Base-by-base conservation (phyloP, 2,329 filamentous ascomycete species). In the Paraphoma sp. region DNA sequence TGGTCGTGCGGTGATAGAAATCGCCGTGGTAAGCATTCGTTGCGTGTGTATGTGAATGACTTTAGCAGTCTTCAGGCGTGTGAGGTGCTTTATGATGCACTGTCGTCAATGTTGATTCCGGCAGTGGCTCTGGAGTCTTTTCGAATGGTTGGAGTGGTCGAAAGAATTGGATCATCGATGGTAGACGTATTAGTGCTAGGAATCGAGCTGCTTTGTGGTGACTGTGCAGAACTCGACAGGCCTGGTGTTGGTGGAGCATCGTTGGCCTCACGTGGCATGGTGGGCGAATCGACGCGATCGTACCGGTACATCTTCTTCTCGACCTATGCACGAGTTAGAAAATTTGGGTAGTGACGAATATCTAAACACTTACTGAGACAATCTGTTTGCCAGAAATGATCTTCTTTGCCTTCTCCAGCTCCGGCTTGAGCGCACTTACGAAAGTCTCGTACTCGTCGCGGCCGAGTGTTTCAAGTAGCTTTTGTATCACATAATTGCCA, bases 401-500 rank as follows among this genome's bases (percentile, higher is more conserved):
- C 50, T 72, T 73, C 67, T 80, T 82, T 14, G 79, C 79, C 54
- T 78, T 79, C 29, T 69, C 69, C 44, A 83, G 74, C 53, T 82
- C 80, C 10, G 80, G 79, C 51, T 78, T 77, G 4, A 83, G 69
- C 10, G 73, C 51, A 0, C 75, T 73, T 12, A 79, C 62, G 51
- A 83, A 80, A 36, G 68, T 59, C n/a, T 70, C 55, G 60, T 79
- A 82, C 56, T 82, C 80, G 11, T 72, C 59, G 6, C 69, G 64
- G 18, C 61, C 64, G 1, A 82, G 71, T 0, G 74, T 80, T 48
- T 82, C 80, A 40, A 96, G 81, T 5, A 97, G 83, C 79, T 93
- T 96, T 79, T 97, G 94, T 59, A 98, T 90, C 6, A 98, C 94
- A 73, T 98, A 99, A 76, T 99, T 99, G 57, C 92, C 95, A 74